Evolutionary conservation across 1,284 basidiomycete genomes (phyloP).

Genomic region (Leccinum brunneo-olivaceum): DNA sequence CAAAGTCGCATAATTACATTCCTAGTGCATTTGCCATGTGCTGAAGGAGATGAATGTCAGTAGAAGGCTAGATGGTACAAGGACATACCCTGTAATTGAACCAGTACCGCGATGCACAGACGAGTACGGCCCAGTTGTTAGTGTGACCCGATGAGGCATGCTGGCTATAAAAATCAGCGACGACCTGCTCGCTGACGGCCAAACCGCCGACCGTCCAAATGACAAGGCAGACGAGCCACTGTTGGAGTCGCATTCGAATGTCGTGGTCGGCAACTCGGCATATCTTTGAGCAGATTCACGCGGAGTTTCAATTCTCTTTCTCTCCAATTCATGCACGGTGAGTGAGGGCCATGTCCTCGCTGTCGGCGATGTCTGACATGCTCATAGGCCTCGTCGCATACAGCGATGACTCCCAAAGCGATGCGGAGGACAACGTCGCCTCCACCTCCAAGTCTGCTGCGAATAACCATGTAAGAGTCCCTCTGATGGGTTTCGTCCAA

Average conservation of each 20-base stretch:
- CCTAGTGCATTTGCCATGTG: constrained; percentile 98
- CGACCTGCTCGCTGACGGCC: constrained; percentile 21
- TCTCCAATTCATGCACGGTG: constrained; percentile 36
- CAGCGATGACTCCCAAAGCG: constrained; percentile 57
- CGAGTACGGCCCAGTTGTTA: constrained; percentile 98
- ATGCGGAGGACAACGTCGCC: constrained; percentile 41
- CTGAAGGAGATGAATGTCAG: constrained; percentile 34
- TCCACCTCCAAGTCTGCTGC: constrained; percentile 22
- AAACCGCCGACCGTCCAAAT: constrained; percentile 29
- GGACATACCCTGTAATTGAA: constrained; percentile 90
- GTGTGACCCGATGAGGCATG: constrained; percentile 54
- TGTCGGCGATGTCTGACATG: constrained; percentile 6
- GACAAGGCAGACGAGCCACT: constrained; percentile 20
- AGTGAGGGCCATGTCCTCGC: constrained; percentile 15
- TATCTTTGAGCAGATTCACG: not conserved
- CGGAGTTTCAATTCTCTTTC: constrained; percentile 24
- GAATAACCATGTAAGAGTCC: constrained; percentile 56
- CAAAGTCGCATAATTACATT: constrained; percentile 55
- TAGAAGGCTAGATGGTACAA: not conserved
- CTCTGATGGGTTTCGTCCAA: constrained; percentile 33
- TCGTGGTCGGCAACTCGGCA: constrained; percentile 26
- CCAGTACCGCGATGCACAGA: constrained; percentile 93
- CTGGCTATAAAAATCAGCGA: constrained; percentile 27
- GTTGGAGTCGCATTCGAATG: constrained; percentile 32
- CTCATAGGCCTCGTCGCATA: constrained; percentile 56